phyloP scores from a whole-genome alignment of 768 basidiomycete genomes.

The Leucosporidium creatinivorum region DNA sequence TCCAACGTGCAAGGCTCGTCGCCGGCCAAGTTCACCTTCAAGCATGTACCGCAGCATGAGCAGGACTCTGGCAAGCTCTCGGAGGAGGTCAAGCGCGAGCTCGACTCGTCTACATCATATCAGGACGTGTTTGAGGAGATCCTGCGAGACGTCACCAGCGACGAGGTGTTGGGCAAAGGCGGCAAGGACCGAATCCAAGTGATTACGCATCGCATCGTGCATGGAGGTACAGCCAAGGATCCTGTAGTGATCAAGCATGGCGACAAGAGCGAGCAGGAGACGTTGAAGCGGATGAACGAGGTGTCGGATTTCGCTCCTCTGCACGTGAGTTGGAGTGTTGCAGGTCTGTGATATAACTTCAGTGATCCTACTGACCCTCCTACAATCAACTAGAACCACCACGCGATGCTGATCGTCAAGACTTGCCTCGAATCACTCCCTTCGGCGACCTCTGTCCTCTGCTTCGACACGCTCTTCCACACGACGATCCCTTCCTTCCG shows the following conservation, averaged over 20 bases:
- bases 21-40: constrained; percentile 10
- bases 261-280: constrained; percentile 64
- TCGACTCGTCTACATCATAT: constrained; percentile 35
- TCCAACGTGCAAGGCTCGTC: constrained; percentile 19
- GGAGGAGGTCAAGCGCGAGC: constrained; percentile 26
- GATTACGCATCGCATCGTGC: constrained; percentile 75
- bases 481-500: constrained; percentile 66
- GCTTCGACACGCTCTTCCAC: constrained; percentile 85
- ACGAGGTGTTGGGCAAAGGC: constrained; percentile 41
- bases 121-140: constrained; percentile 43
- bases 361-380: constrained; percentile 45
- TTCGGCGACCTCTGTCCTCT: constrained; percentile 64
- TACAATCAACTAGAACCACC: constrained; percentile 41
- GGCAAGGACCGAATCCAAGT: constrained; percentile 46
- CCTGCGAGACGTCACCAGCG: constrained; percentile 41
- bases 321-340: constrained; percentile 23
- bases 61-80: not conserved
- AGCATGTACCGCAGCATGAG: constrained; percentile 13
- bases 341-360: constrained; percentile 50
- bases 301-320: constrained; percentile 32
- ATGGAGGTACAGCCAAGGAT: constrained; percentile 70
- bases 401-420: constrained; percentile 45
- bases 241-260: constrained; percentile 63
- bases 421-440: constrained; percentile 60
- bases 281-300: constrained; percentile 48